Percentiles rank a stretch among this genome's conserved stretches.
Evolutionary conservation across 441 rosid species (phyloP).

Genomic region (Adansonia rubrostipa): DNA sequence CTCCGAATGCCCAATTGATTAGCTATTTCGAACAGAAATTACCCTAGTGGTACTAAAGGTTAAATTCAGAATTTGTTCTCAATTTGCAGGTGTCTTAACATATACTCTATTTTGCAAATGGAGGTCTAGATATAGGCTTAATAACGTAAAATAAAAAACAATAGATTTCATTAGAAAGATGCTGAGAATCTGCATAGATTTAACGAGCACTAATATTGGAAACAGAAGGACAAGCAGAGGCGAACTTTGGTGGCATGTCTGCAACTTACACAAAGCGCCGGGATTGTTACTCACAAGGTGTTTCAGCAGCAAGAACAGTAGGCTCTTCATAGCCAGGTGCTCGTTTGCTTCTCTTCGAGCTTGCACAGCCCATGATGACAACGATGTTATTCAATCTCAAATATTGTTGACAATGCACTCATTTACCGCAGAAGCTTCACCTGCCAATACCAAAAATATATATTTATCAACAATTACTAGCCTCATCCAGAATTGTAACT

Average conservation of each 20-base stretch:
- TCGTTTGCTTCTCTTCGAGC: slow-evolving; percentile 39
- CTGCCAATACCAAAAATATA: slow-evolving; percentile 17
- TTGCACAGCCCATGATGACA: slow-evolving; percentile 51
- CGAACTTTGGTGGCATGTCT: slow-evolving; percentile 12
- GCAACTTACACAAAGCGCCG: background rate
- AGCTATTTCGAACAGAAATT: background rate
- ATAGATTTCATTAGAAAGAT: background rate
- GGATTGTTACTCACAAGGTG: slow-evolving; percentile 58
- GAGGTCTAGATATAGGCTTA: background rate
- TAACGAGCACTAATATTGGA: background rate
- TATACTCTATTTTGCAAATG: background rate
- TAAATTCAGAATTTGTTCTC: background rate
- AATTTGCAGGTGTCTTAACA: background rate
- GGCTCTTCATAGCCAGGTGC: slow-evolving; percentile 70
- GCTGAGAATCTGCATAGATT: background rate
- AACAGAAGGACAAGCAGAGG: background rate
- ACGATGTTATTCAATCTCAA: slow-evolving; percentile 8
- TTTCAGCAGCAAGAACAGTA: slow-evolving; percentile 68
- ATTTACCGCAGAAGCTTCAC: slow-evolving; percentile 12
- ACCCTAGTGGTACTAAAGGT: background rate
- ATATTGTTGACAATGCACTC: background rate
- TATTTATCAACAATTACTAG: background rate
- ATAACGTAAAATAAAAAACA: background rate
- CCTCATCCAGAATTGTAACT: background rate
- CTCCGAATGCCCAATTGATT: background rate